These are phyloP conservation scores for Colletotrichum sojae DNA, from an alignment of 2,329 filamentous ascomycete species.

Conservation along the genomic window DNA sequence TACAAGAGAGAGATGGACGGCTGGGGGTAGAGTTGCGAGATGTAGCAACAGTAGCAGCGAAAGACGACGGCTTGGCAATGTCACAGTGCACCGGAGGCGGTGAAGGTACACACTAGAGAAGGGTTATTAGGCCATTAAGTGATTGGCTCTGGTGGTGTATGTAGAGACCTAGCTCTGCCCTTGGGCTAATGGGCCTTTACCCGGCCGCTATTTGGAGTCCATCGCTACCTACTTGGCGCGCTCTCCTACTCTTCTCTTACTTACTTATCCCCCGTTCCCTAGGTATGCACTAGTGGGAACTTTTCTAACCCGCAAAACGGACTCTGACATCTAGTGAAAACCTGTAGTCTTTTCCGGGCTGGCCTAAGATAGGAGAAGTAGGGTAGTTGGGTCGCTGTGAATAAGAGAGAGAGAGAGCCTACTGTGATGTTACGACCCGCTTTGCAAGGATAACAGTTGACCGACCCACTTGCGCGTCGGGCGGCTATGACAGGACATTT, in stretches of 20 bases:
- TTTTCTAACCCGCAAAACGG: constrained; percentile 16
- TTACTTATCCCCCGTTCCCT: constrained; percentile 12
- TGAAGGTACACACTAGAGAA: constrained; percentile 13
- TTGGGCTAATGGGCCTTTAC: constrained; percentile 19
- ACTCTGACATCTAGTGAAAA: constrained; percentile 5
- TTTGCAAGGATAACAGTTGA: too few relatives aligned
- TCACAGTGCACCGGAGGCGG: constrained; percentile 24
- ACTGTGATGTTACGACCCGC: too few relatives aligned
- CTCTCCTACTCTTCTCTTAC: neutral
- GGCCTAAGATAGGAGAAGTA: neutral
- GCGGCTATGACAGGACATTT: too few relatives aligned
- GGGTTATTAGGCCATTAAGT: neutral
- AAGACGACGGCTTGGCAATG: neutral
- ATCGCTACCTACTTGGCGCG: neutral
- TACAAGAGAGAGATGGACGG: neutral
- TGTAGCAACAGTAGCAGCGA: neutral
- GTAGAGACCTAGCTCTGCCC: neutral
- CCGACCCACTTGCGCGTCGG: too few relatives aligned
- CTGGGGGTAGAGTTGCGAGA: neutral
- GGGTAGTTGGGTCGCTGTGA: neutral
- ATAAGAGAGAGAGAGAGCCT: neutral
- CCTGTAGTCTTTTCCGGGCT: constrained; percentile 6
- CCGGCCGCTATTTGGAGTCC: constrained; percentile 30
- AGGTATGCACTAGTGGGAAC: constrained; percentile 15
- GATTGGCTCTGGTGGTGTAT: neutral